These are phyloP conservation scores for Ilex asprella DNA, from an alignment of 257 asterid species.

Conservation along the genomic window DNA sequence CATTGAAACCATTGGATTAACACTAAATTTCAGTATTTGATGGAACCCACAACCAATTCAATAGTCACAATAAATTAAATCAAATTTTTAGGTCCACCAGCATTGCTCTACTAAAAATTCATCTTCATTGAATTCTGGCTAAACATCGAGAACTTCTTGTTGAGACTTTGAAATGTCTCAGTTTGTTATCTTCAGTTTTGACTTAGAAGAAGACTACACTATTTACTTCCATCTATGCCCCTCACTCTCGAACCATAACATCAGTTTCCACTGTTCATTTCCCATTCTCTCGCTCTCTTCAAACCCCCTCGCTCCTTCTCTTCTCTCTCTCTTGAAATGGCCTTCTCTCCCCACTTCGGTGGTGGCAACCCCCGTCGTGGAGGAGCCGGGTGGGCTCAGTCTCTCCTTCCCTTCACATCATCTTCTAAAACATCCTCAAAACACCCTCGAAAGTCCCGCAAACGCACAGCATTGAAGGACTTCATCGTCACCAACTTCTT, in stretches of 20 bases:
- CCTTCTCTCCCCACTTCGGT: conserved; percentile 43
- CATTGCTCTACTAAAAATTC: too few species aligned
- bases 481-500: conserved; percentile 69
- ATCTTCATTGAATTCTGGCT: too few species aligned
- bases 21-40: too few species aligned
- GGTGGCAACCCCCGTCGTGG: conserved; percentile 48
- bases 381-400: conserved; percentile 68
- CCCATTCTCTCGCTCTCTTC: neutral
- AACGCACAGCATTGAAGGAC: conserved; percentile 55
- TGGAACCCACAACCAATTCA: too few species aligned
- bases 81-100: too few species aligned
- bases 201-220: neutral
- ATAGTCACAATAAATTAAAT: too few species aligned
- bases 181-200: neutral
- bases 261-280: neutral
- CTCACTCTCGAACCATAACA: too few species aligned
- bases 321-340: conserved; percentile 29
- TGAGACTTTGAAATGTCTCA: too few species aligned
- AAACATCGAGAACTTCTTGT: too few species aligned
- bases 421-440: conserved; percentile 35
- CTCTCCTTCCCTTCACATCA: conserved; percentile 51
- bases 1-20: too few species aligned
- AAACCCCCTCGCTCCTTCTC: neutral
- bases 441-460: conserved; percentile 60
- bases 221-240: neutral